A percentile compares a stretch with the other conserved stretches of the same genome.
phyloP scores from a whole-genome alignment of 352 stramenopile species.

The Aphanomyces euteiches region DNA sequence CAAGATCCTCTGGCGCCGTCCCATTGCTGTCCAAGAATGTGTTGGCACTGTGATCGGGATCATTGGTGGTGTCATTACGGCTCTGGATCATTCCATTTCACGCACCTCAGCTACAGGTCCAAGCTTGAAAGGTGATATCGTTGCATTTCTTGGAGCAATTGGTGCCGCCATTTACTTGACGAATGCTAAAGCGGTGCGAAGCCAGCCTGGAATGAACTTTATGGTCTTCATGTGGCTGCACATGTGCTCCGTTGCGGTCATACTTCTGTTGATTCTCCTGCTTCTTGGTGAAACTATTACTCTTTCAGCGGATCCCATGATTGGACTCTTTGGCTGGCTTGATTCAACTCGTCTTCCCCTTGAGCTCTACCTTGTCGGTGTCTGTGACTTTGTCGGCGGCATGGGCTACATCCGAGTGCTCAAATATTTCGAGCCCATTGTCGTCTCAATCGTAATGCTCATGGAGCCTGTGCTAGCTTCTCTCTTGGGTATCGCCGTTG shows the following conservation, averaged over 20 bases:
- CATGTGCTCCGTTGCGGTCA: slow-evolving; percentile 60
- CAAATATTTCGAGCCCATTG: slow-evolving; percentile 91
- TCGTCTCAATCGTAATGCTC: slow-evolving; percentile 85
- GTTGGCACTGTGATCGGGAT: slow-evolving; percentile 74
- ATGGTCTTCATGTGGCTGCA: slow-evolving; percentile 59
- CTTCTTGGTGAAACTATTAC: slow-evolving; percentile 40
- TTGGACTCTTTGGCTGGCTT: slow-evolving; percentile 85
- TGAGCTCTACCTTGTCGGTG: slow-evolving; percentile 80
- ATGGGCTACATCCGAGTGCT: slow-evolving; percentile 85
- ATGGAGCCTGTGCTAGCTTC: slow-evolving; percentile 76
- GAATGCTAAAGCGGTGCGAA: slow-evolving; percentile 62
- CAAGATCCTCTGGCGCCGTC: slow-evolving; percentile 53
- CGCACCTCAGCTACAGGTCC: slow-evolving; percentile 38
- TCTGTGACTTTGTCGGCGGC: slow-evolving; percentile 84
- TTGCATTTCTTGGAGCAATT: slow-evolving; percentile 65
- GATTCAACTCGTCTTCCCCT: slow-evolving; percentile 53
- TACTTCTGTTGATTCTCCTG: slow-evolving; percentile 50
- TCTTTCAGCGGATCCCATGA: slow-evolving; percentile 57
- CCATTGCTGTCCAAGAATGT: slow-evolving; percentile 71
- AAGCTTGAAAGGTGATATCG: slow-evolving; percentile 60
- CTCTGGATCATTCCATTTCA: slow-evolving; percentile 50
- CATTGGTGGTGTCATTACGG: slow-evolving; percentile 68
- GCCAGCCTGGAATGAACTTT: slow-evolving; percentile 57
- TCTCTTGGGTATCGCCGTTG: slow-evolving; percentile 68
- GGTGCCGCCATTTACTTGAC: slow-evolving; percentile 72